These are phyloP conservation scores for Mycena kentingensis DNA, from an alignment of 768 basidiomycete species.

Conservation along the genomic window DNA sequence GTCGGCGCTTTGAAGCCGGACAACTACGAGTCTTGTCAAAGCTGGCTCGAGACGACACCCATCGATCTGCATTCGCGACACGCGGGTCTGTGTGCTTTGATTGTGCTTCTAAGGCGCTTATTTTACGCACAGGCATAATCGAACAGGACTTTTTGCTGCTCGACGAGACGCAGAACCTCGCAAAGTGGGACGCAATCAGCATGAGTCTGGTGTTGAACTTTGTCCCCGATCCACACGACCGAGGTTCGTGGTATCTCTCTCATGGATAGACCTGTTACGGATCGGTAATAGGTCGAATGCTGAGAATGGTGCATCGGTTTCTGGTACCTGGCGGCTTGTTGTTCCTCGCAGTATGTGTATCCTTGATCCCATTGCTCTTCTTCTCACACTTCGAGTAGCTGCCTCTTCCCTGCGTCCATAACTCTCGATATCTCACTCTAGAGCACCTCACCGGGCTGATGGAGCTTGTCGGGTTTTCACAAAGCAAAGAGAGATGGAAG, in stretches of 20 bases:
- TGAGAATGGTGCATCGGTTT: conserved; percentile 59
- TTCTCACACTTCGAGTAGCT: conserved; percentile 49
- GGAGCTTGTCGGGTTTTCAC: conserved; percentile 61
- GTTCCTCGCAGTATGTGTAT: conserved; percentile 65
- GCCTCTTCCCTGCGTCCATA: conserved; percentile 80
- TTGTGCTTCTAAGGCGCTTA: neutral
- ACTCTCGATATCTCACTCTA: conserved; percentile 80
- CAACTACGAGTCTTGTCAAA: conserved; percentile 66
- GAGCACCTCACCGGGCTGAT: conserved; percentile 60
- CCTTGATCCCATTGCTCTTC: conserved; percentile 10
- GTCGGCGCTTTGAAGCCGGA: conserved; percentile 86
- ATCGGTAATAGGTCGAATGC: conserved; percentile 62
- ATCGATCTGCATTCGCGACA: conserved; percentile 88
- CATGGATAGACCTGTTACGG: neutral
- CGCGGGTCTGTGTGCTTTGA: conserved; percentile 37
- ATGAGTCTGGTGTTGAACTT: conserved; percentile 91
- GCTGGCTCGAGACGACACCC: conserved; percentile 74
- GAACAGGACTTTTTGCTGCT: conserved; percentile 85
- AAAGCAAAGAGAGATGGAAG: conserved; percentile 63
- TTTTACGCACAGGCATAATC: conserved; percentile 51
- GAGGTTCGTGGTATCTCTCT: conserved; percentile 54
- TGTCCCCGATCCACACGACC: conserved; percentile 68
- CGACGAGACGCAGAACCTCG: conserved; percentile 48
- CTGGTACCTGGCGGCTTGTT: conserved; percentile 57
- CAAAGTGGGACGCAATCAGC: conserved; percentile 77